Evolutionary conservation across 139 green algal species (phyloP), one percentile per base, ranked within the genome.

Genomic region (Pleodorina starrii): DNA sequence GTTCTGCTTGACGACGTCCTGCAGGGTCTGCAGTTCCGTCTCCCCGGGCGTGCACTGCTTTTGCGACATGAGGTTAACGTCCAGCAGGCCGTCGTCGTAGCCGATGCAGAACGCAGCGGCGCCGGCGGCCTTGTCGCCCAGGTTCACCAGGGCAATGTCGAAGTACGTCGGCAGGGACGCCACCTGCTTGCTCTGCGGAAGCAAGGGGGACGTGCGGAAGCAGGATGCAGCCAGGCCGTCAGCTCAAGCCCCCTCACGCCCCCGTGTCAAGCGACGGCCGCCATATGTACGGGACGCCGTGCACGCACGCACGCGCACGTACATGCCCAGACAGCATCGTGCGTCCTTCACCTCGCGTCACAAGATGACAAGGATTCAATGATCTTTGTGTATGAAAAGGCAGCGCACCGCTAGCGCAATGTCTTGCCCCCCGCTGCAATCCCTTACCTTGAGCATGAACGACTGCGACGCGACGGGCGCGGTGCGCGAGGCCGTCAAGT

Each of bases 21-120:
- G 10, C 5, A 84, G 48, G 35, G 48, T 21, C 50, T 46, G n/a
- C 6, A 71, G 48, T 48, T 84, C 76, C 0, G 48, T 54, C 48
- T 84, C 76, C 48, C 12, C 48, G 1, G 48, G 48, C 0, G 48
- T 68, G 16, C 14, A 32, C 32, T 84, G 82, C 36, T 76, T 75
- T 10, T 27, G 2, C 6, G 87, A 36, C 38, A 93, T 50, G 44
- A 83, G 27, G 51, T 90, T 78, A 0, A 93, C 85, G 81, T 93
- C 82, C 46, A 90, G 43, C n/a, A 69, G 32, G n/a, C 90, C 90
- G 44, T 93, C 90, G 44, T 93, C 90, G 46, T 93, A 93, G 38
- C 69, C 84, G 23, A 89, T 36, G 69, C 48, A 73, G 84, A 79
- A 89, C 23, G 17, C 14, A 32, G 82, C 44, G 9, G 84, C 46